phyloP scores from a whole-genome alignment of 116 monocot species.

The Phalaenopsis hybrid region DNA sequence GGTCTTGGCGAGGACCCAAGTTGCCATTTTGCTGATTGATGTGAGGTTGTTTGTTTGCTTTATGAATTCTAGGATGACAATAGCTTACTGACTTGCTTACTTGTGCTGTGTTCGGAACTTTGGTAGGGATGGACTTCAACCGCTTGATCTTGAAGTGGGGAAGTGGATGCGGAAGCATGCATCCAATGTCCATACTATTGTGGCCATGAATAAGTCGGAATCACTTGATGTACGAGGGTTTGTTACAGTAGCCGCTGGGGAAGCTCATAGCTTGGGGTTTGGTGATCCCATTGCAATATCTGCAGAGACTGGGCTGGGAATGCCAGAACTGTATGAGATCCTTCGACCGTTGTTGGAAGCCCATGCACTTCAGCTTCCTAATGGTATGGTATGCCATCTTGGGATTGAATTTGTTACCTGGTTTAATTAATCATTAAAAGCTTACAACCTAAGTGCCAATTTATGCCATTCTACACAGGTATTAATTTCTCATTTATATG shows the following conservation, averaged over 20 bases:
- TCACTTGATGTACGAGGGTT: slow-evolving; percentile 72
- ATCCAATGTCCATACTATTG: slow-evolving; percentile 50
- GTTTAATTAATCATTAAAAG: background rate
- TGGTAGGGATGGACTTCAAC: slow-evolving; percentile 80
- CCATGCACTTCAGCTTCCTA: slow-evolving; percentile 47
- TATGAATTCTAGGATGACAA: background rate
- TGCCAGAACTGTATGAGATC: slow-evolving; percentile 89
- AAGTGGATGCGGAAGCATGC: slow-evolving; percentile 93
- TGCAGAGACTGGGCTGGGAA: slow-evolving; percentile 93
- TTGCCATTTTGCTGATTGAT: slow-evolving; percentile 92
- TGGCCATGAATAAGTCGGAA: slow-evolving; percentile 94
- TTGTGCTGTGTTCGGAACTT: background rate
- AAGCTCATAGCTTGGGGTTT: slow-evolving; percentile 84
- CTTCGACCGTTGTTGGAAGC: slow-evolving; percentile 80
- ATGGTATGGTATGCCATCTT: slow-evolving; percentile 50
- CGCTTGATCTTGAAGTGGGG: slow-evolving; percentile 91
- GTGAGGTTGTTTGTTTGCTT: slow-evolving; percentile 53
- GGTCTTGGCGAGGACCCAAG: slow-evolving; percentile 60
- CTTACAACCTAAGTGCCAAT: background rate
- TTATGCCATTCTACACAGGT: background rate
- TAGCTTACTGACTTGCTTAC: background rate
- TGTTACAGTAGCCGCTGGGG: slow-evolving; percentile 60
- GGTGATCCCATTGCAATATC: slow-evolving; percentile 98
- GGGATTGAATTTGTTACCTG: background rate
- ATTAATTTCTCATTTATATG: background rate